phyloP scores from a whole-genome alignment of 2,329 filamentous ascomycete genomes.

The Cordyceps fumosorosea region DNA sequence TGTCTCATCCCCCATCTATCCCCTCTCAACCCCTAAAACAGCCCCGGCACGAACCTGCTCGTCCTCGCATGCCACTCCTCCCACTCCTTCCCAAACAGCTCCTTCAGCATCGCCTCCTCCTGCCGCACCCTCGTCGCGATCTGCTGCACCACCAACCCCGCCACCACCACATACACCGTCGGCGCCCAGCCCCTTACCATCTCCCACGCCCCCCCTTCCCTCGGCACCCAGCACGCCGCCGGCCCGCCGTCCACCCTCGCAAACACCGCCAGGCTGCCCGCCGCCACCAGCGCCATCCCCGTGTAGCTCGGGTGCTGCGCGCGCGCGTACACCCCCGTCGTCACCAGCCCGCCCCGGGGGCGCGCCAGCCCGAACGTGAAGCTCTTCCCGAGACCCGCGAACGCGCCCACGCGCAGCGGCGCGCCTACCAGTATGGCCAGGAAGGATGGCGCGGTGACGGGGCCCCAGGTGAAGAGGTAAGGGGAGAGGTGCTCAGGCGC shows the following conservation, averaged over 20 bases:
- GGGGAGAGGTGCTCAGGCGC: not conserved
- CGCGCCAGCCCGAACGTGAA: conserved; percentile 47
- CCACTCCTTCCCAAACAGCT: conserved; percentile 11
- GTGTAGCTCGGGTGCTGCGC: conserved; percentile 49
- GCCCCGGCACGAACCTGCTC: not conserved
- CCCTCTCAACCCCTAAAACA: not conserved
- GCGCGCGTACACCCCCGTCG: conserved; percentile 40
- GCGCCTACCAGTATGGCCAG: conserved; percentile 22
- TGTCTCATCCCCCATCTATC: not conserved
- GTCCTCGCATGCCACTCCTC: conserved; percentile 10
- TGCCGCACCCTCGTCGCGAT: not conserved
- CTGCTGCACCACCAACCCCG: not conserved
- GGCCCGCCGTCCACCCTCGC: conserved; percentile 18
- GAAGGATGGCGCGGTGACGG: not conserved
- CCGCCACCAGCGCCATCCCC: conserved; percentile 30
- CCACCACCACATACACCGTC: not conserved
- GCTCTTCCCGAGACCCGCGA: conserved; percentile 38
- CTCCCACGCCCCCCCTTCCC: not conserved
- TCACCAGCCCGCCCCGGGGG: conserved; percentile 37
- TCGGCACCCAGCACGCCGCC: not conserved
- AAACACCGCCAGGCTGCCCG: conserved; percentile 27
- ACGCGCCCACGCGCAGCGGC: conserved; percentile 32
- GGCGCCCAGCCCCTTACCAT: not conserved
- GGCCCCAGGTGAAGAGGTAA: not conserved
- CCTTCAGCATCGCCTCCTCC: conserved; percentile 11